Evolutionary conservation across 352 stramenopile genomes (phyloP).

Genomic region (Globisporangium middletonii): DNA sequence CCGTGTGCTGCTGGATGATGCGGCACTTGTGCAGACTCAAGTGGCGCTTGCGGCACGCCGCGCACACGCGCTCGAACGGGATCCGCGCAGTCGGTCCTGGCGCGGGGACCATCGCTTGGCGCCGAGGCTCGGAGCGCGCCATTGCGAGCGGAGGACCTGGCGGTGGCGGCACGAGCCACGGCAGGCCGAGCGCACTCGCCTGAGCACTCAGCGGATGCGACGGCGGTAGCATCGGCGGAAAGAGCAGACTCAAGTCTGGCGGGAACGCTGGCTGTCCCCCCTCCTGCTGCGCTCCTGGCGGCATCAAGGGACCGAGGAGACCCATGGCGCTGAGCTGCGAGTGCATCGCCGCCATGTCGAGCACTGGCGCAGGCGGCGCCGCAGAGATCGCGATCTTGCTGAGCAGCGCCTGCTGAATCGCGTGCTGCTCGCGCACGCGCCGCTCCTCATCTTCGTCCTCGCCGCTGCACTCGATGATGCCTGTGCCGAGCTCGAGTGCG

Average conservation of each 20-base stretch:
- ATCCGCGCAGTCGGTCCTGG: conserved; percentile 12
- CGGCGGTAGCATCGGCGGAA: conserved; percentile 19
- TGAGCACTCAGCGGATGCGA: too few species aligned
- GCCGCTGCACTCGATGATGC: neutral
- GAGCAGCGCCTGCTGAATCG: neutral
- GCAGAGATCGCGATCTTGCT: conserved; percentile 7
- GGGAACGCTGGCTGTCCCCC: too few species aligned
- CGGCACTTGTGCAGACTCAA: conserved; percentile 62
- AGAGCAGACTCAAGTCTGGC: conserved; percentile 35
- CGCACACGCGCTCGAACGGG: conserved; percentile 58
- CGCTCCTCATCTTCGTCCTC: neutral
- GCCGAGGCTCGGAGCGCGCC: neutral
- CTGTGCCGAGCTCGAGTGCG: neutral
- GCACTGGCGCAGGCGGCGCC: conserved; percentile 1
- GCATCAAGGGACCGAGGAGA: conserved; percentile 7
- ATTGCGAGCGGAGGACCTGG: neutral
- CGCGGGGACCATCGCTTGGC: neutral
- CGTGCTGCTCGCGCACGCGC: neutral
- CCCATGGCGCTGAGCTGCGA: conserved; percentile 6
- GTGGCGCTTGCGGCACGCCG: conserved; percentile 61
- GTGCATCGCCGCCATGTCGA: conserved; percentile 1
- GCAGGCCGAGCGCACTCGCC: conserved; percentile 9
- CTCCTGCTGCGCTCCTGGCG: conserved; percentile 12
- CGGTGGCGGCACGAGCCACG: neutral
- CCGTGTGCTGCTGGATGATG: conserved; percentile 56